Percentiles rank a stretch among this genome's conserved stretches.
Evolutionary conservation across 1,139 yeast genomes (phyloP).

Genomic region (Yamadazyma atmosphaerica): DNA sequence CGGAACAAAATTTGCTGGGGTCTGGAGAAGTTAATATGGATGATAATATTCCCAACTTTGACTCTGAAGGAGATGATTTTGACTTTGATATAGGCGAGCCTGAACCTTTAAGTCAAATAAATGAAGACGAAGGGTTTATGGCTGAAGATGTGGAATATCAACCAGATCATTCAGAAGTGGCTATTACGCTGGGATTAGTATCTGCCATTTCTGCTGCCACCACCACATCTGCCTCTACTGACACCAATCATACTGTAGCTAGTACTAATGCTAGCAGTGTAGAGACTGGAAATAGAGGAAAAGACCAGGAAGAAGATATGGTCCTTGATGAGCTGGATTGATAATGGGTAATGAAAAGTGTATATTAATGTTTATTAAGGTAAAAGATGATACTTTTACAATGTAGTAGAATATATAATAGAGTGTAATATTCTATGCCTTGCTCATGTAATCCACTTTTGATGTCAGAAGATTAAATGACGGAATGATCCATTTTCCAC

Average conservation of each 20-base stretch:
- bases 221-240: neutral
- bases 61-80: slow-evolving; percentile 10
- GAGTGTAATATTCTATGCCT: neutral
- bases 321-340: slow-evolving; percentile 33
- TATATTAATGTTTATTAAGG: too few relatives aligned
- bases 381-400: too few relatives aligned
- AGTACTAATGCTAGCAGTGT: slow-evolving; percentile 4
- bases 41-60: slow-evolving; percentile 15
- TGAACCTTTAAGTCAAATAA: slow-evolving; percentile 8
- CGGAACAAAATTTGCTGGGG: neutral
- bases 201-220: neutral
- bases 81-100: slow-evolving; percentile 2
- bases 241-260: neutral
- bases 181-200: slow-evolving; percentile 9
- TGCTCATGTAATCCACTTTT: slow-evolving; percentile 59
- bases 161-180: slow-evolving; percentile 38
- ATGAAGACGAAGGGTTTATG: slow-evolving; percentile 46
- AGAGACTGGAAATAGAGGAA: slow-evolving; percentile 6
- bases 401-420: too few relatives aligned
- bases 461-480: slow-evolving; percentile 81
- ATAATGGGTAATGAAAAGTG: too few relatives aligned
- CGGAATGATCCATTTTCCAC: slow-evolving; percentile 96
- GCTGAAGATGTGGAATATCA: slow-evolving; percentile 62
- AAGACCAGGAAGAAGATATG: slow-evolving; percentile 39
- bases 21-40: slow-evolving; percentile 12